Conservation (phyloP, 805 yeast species). For the Tetrapisispora fleetii region DNA sequence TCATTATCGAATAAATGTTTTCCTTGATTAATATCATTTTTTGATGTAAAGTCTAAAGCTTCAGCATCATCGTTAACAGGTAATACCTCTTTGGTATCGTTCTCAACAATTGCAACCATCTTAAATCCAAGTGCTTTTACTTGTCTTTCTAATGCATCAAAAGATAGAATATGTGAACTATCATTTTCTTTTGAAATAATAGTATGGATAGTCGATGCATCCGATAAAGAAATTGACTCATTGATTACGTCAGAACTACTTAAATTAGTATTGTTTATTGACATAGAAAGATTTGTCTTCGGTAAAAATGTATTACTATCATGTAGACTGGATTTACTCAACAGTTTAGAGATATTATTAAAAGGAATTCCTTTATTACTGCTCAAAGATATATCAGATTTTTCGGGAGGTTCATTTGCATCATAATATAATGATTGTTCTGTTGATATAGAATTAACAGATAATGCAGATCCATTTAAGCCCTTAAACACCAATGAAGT, state of each 20-base stretch:
- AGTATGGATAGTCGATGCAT: conserved; percentile 6
- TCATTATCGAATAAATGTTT: conserved; percentile 6
- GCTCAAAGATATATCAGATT: neutral
- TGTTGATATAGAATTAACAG: conserved; percentile 15
- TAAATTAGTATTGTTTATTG: conserved; percentile 1
- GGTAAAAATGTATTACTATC: neutral
- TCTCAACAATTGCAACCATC: conserved; percentile 5
- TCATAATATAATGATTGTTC: conserved; percentile 25
- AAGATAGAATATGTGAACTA: neutral
- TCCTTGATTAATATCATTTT: neutral
- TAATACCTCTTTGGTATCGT: neutral
- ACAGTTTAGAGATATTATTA: neutral
- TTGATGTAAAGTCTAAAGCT: neutral
- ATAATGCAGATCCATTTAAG: conserved; percentile 16
- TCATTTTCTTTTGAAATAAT: neutral
- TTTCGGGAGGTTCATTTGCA: conserved; percentile 11
- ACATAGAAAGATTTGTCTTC: neutral
- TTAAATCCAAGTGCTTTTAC: conserved; percentile 11
- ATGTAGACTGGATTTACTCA: neutral
- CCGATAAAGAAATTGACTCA: conserved; percentile 5
- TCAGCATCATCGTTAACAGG: neutral
- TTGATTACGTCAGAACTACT: neutral
- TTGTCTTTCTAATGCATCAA: conserved; percentile 6
- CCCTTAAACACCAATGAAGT: conserved; percentile 4
- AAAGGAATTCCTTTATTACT: neutral